Evolutionary conservation across 306 rosid species (phyloP).

Genomic region (Fragaria vesca): DNA sequence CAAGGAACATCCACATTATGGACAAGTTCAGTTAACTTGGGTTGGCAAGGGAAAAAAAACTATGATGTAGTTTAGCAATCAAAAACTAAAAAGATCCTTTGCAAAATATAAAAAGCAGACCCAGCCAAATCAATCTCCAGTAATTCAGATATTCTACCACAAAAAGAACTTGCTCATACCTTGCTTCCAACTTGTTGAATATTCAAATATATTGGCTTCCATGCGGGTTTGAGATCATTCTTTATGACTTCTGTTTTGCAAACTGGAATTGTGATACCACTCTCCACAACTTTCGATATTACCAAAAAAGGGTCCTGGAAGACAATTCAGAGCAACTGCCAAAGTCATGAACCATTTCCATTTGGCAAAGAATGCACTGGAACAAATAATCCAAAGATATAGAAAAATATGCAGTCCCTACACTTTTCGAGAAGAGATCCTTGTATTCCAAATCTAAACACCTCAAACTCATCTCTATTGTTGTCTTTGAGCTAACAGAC

Average conservation of each 20-base stretch:
- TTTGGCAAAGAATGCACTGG: not conserved
- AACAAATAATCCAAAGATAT: constrained; percentile 10
- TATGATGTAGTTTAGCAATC: constrained; percentile 1
- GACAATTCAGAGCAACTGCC: constrained; percentile 29
- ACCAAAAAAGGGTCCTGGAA: constrained; percentile 88
- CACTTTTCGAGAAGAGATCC: constrained; percentile 97
- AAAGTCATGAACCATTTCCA: constrained; percentile 4
- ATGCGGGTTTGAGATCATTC: constrained; percentile 77
- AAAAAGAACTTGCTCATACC: constrained; percentile 38
- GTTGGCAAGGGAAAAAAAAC: not conserved
- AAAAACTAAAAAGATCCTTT: constrained; percentile 21
- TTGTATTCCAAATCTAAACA: constrained; percentile 87
- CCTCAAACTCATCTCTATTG: constrained; percentile 66
- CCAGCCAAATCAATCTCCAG: constrained; percentile 7
- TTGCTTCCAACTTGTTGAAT: constrained; percentile 96
- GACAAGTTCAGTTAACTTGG: constrained; percentile 8
- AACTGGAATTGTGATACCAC: constrained; percentile 68
- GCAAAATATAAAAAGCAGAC: not conserved
- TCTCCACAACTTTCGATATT: constrained; percentile 70
- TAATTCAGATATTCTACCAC: not conserved
- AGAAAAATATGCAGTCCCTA: constrained; percentile 40
- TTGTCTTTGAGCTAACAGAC: constrained; percentile 74
- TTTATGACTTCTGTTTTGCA: constrained; percentile 94
- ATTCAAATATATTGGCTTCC: constrained; percentile 87
- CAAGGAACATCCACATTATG: constrained; percentile 12